Conservation (phyloP, 495 filamentous ascomycete genomes). For the Penicillium canariense region DNA sequence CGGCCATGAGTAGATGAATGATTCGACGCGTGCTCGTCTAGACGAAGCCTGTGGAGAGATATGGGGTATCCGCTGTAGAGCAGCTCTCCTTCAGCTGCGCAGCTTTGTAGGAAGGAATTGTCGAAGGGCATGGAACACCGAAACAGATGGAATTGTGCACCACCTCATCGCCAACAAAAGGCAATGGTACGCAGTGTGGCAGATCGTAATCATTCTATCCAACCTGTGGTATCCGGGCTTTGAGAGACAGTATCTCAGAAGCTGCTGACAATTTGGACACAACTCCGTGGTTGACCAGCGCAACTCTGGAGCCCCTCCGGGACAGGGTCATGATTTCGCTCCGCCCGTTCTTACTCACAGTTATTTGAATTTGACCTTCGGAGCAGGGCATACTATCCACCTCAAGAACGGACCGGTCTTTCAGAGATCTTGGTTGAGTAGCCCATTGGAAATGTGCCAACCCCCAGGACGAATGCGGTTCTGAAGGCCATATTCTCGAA, state of each 20-base stretch:
- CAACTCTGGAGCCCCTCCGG: constrained; percentile 27
- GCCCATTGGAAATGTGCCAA: constrained; percentile 73
- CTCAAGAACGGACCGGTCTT: constrained; percentile 39
- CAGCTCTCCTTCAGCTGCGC: constrained; percentile 23
- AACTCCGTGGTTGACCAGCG: constrained; percentile 30
- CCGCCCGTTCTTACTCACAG: constrained; percentile 34
- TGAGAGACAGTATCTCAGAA: constrained; percentile 34
- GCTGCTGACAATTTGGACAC: constrained; percentile 37
- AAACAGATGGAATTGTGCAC: constrained; percentile 33
- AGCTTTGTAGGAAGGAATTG: constrained; percentile 7
- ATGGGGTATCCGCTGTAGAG: constrained; percentile 38
- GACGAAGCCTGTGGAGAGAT: constrained; percentile 37
- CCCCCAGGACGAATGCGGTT: constrained; percentile 72
- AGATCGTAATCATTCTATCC: constrained; percentile 48
- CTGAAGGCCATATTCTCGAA: constrained; percentile 75
- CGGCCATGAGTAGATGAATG: constrained; percentile 28
- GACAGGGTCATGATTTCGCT: constrained; percentile 28
- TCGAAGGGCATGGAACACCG: constrained; percentile 21
- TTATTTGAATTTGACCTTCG: constrained; percentile 33
- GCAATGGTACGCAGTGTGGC: constrained; percentile 36
- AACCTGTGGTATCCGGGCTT: constrained; percentile 42
- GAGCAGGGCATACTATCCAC: constrained; percentile 22
- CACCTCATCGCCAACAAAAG: constrained; percentile 44
- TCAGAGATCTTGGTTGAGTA: constrained; percentile 82
- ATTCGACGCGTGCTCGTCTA: constrained; percentile 43